Evolutionary conservation across 2,329 filamentous ascomycete species (phyloP), one percentile per base, ranked within the genome.

Genomic region (Pleoardoris graminearum): DNA sequence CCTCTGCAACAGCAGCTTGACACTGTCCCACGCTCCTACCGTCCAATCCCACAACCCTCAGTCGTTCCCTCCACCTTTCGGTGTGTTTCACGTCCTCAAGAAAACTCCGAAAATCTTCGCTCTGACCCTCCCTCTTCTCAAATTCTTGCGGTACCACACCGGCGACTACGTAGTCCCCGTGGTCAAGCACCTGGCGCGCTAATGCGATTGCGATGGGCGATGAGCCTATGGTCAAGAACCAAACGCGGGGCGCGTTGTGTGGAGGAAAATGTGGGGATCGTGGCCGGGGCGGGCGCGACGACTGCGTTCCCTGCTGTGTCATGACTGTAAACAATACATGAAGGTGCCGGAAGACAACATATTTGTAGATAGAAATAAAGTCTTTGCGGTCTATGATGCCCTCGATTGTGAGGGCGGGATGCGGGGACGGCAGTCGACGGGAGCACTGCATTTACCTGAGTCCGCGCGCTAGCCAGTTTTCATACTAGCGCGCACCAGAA

Each of bases 161-260:
- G 4, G 91, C 89, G 42, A 93, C 88, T 41, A 96, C 88, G 70
- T 88, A 92, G 74, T 97, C 94, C 43, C 94, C 93, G 74, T 97
- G 91, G n/a, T 85, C 85, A 42, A 97, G 86, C 37, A 96, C 81
- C 63, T 90, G 84, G 49, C 88, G 85, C 48, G 91, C 89, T 52
- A 97, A 82, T 39, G 90, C 88, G 54, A 96, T 88, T 48, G 88
- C 88, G 58, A 97, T 83, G 11, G 93, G 91, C 30, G 91, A 93
- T 54, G 93, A 84, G 29, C 90, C 90, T 53, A 90, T 88, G 10
- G 92, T 96, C 60, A 99, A 79, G 69, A 99, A 86, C 94, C 94
- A 97, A 66, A 93, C 90, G 67, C 93, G 87, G 45, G 92, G 91
- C 44, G 80, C 80, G 68, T 81, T 80, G 71, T 85, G 83, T 25